Evolutionary conservation across 768 basidiomycete genomes (phyloP).

Genomic region (Inosperma sp.): DNA sequence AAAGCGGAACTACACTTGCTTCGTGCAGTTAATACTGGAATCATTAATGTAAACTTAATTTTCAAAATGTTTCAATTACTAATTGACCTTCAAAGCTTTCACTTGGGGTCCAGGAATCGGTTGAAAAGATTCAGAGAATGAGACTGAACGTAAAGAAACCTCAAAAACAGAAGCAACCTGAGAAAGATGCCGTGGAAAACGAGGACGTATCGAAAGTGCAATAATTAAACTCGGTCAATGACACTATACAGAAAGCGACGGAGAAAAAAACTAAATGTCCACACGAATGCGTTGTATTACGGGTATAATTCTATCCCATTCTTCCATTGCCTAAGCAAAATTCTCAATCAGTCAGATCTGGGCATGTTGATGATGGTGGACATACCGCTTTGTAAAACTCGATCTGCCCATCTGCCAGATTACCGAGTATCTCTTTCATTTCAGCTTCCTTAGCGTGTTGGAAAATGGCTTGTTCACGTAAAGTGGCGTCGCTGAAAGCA

Average conservation of each 20-base stretch:
- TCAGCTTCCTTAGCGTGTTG: constrained; percentile 88
- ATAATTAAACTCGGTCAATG: not conserved
- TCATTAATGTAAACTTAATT: constrained; percentile 57
- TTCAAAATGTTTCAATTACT: not conserved
- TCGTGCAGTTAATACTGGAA: constrained; percentile 77
- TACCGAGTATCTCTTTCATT: constrained; percentile 93
- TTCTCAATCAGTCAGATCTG: constrained; percentile 2
- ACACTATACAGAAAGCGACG: not conserved
- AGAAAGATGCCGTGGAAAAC: not conserved
- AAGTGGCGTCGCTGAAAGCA: constrained; percentile 92
- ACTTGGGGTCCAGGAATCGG: constrained; percentile 76
- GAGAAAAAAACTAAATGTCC: constrained; percentile 56
- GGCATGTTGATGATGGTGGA: constrained; percentile 2
- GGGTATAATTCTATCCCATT: constrained; percentile 95
- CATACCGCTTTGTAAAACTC: constrained; percentile 85
- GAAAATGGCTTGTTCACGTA: constrained; percentile 87
- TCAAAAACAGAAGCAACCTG: constrained; percentile 13
- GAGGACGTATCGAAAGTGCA: not conserved
- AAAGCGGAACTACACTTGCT: constrained; percentile 69
- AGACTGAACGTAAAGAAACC: constrained; percentile 17
- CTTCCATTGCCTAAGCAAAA: constrained; percentile 75
- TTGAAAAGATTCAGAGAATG: constrained; percentile 49
- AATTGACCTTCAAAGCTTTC: constrained; percentile 48
- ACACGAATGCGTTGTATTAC: constrained; percentile 91
- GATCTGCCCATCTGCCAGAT: constrained; percentile 90